Evolutionary conservation across 2,329 filamentous ascomycete species (phyloP).

Genomic region (Pyrenochaeta sp.): DNA sequence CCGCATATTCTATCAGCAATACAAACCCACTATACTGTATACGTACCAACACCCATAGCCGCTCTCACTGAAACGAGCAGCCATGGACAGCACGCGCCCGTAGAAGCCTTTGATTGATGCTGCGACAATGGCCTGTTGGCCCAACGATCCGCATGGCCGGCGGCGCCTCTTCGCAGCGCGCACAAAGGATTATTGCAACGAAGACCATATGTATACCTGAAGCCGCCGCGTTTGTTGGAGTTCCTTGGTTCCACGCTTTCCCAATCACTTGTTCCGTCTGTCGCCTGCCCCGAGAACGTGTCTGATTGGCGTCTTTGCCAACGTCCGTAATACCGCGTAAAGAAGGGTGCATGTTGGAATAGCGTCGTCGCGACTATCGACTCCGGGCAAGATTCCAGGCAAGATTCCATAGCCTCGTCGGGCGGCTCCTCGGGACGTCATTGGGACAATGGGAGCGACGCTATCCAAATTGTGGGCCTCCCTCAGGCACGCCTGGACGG

Average conservation of each 20-base stretch:
- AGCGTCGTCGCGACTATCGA: slow-evolving; percentile 3
- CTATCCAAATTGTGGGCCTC: slow-evolving; percentile 47
- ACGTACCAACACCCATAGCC: slow-evolving; percentile 20
- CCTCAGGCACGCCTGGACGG: slow-evolving; percentile 28
- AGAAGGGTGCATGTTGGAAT: slow-evolving; percentile 7
- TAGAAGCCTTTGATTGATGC: slow-evolving; percentile 16
- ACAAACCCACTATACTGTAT: slow-evolving; percentile 37
- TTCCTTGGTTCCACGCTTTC: neutral
- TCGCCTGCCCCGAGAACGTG: neutral
- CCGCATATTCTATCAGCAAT: slow-evolving; percentile 24
- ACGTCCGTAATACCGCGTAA: slow-evolving; percentile 4
- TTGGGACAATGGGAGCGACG: slow-evolving; percentile 36
- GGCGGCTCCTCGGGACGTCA: slow-evolving; percentile 41
- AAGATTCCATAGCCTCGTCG: slow-evolving; percentile 10
- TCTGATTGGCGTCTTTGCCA: slow-evolving; percentile 6
- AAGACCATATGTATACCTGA: slow-evolving; percentile 25
- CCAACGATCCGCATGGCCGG: slow-evolving; percentile 30
- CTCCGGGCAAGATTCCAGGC: slow-evolving; percentile 2
- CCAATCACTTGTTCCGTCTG: neutral
- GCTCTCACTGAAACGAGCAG: slow-evolving; percentile 15
- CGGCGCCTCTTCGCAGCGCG: slow-evolving; percentile 2
- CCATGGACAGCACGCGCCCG: slow-evolving; percentile 13
- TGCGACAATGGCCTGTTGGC: slow-evolving; percentile 20
- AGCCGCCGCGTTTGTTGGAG: slow-evolving; percentile 1
- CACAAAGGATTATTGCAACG: slow-evolving; percentile 3